Base-by-base conservation (phyloP, 2,329 filamentous ascomycete genomes). In the Pseudocercospora macadamiae region DNA sequence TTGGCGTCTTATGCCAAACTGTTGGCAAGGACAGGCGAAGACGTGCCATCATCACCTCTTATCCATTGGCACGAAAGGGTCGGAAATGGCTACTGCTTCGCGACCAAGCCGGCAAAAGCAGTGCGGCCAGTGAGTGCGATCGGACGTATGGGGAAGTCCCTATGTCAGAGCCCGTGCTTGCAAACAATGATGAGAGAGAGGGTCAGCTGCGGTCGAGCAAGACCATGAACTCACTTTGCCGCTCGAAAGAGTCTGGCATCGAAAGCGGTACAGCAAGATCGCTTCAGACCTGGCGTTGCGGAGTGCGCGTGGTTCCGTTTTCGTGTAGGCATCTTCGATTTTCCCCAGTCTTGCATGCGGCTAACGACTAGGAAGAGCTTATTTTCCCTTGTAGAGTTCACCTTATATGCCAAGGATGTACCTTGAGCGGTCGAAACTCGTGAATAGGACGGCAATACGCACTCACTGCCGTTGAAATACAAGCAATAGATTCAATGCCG, bases 261-360 rank as follows among this genome's bases (percentile, higher is more conserved):
- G 45, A 32, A 14, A 16, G 45, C 45, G n/a, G 12, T 16, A 30
- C 30, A 51, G 23, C 26, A 19, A 23, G 30, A 51, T 51, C 23
- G 47, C 25, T 32, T 8, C n/a, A 44, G 21, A 44, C 6, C 39
- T 19, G 16, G 39, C 39, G 16, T 23, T 44, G 7, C 21, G 39
- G 19, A 19, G 39, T 9, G 37, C 37, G n/a, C 19, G 10, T 42
- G 37, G n/a, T 44, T 44, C 39, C 39, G 39, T 4, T 10, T 21
- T 10, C 37, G 3, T 44, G 16, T 36, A 53, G 32, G 16, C 51
- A 53, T 53, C 51, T 53, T 53, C 51, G 51, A 53, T 53, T 28
- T n/a, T 53, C 36, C 51, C 32, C 51, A 53, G 51, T 39, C 25
- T 45, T 25, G 16, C 30, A 32, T 44, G 44, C 39, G 47, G 47